Evolutionary conservation across 1,139 yeast species (phyloP), one percentile per base, ranked within the genome.

Genomic region (Yamadazyma atlantica): DNA sequence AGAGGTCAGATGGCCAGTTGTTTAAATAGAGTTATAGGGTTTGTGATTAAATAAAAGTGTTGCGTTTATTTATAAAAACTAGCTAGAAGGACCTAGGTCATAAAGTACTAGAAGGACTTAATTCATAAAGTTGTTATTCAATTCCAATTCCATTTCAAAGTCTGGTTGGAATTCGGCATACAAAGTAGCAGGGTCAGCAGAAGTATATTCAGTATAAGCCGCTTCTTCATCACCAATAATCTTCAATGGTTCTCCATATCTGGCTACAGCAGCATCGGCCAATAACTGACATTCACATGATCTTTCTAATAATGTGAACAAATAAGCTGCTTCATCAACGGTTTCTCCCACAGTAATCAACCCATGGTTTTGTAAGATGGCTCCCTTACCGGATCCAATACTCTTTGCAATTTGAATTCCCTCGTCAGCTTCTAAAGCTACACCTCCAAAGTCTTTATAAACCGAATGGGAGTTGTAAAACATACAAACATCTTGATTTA

Each of bases 241-340:
- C 38, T 54, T 46, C 41, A 62, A 49, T 18, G 49, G 39, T 36
- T 55, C 57, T 11, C 64, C 64, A 1, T 58, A 55, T 29, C 50
- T 63, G 12, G 26, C 26, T 40, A 80, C 61, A 12, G 82, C 80
- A 50, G 82, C 82, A 54, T 40, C 33, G 10, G 79, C 89, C 44
- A 77, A 60, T 49, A 85, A 60, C 59, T 85, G 94, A 11, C 78
- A 77, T 51, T 84, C 76, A 56, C 95, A 85, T 8, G 78, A 60
- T 51, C 76, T 75, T 55, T 85, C 95, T 76, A 81, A 65, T 43
- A 83, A 64, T 0, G 82, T 73, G 58, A 79, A 85, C 42, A 84
- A 59, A 53, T 79, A 81, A 2, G 92, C 92, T 2, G 95, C 95
- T 62, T 85, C 95, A 53, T 85, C 95, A 9, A 85, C 86, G 1